phyloP scores from a whole-genome alignment of 2,329 filamentous ascomycete genomes.

The Cercospora sp. region DNA sequence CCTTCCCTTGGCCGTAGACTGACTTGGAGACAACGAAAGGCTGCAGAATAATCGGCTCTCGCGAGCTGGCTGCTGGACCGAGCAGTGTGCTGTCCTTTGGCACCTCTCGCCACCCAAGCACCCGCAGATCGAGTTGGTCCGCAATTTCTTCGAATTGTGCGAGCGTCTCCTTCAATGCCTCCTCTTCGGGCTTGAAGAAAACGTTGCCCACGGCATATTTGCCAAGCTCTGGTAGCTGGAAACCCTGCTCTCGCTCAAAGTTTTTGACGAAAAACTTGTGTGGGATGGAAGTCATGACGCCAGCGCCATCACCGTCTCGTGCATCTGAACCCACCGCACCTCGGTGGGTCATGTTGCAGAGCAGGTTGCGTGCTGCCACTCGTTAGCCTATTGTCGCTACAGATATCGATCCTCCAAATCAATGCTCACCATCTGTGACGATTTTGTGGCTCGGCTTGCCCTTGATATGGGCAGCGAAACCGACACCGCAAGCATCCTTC shows the following conservation, averaged over 20 bases:
- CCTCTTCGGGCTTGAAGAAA: slow-evolving; percentile 96
- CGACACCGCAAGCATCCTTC: slow-evolving; percentile 99
- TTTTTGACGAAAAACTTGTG: slow-evolving; percentile 99
- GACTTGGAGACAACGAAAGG: slow-evolving; percentile 88
- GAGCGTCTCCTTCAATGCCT: slow-evolving; percentile 86
- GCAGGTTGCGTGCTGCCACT: slow-evolving; percentile 73
- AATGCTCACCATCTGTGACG: slow-evolving; percentile 83
- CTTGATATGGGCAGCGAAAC: slow-evolving; percentile 98
- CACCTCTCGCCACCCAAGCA: slow-evolving; percentile 94
- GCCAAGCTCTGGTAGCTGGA: slow-evolving; percentile 81
- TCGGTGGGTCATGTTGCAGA: slow-evolving; percentile 99
- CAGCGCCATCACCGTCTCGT: slow-evolving; percentile 95
- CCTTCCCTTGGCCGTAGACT: slow-evolving; percentile 77
- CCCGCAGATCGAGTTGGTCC: slow-evolving; percentile 79
- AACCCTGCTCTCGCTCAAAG: slow-evolving; percentile 85
- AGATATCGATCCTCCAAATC: background rate
- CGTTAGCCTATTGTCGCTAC: slow-evolving; percentile 7
- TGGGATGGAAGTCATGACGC: slow-evolving; percentile 99
- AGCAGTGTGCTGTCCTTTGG: slow-evolving; percentile 90
- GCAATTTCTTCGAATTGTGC: slow-evolving; percentile 92
- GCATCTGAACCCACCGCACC: slow-evolving; percentile 97
- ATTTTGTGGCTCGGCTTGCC: slow-evolving; percentile 97
- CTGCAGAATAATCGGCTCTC: slow-evolving; percentile 93
- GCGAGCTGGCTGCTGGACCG: slow-evolving; percentile 86
- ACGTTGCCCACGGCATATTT: slow-evolving; percentile 97